phyloP scores from a whole-genome alignment of 2,329 filamentous ascomycete genomes.

The Aspergillaceae sp. region DNA sequence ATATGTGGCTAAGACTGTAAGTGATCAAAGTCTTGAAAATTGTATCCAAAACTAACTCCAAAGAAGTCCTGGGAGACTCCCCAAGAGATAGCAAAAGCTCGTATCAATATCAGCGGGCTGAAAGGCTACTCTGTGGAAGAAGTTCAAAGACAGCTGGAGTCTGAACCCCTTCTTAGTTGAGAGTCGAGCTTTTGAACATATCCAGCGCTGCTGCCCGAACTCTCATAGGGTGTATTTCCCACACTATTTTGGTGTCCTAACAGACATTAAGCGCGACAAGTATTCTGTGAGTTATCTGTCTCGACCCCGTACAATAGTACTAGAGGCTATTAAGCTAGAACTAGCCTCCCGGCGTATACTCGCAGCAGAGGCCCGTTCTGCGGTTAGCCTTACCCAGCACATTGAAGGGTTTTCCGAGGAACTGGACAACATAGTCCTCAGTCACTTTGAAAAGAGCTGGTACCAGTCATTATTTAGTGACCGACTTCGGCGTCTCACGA shows the following conservation, averaged over 20 bases:
- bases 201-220: constrained; percentile 1
- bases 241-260: constrained; percentile 2
- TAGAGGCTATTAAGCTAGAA: too few relatives aligned
- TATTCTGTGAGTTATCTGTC: too few relatives aligned
- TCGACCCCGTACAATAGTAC: too few relatives aligned
- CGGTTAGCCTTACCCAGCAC: too few relatives aligned
- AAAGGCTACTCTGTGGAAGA: neutral
- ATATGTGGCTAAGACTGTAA: constrained; percentile 4
- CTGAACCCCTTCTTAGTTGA: constrained; percentile 5
- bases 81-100: neutral
- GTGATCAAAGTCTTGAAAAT: neutral
- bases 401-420: too few relatives aligned
- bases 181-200: constrained; percentile 4
- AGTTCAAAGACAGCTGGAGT: constrained; percentile 3
- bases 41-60: neutral
- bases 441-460: too few relatives aligned
- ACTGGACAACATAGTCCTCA: too few relatives aligned
- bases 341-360: too few relatives aligned
- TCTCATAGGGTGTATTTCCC: constrained; percentile 1
- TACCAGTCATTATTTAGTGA: too few relatives aligned
- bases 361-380: too few relatives aligned
- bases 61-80: neutral
- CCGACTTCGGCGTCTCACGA: constrained; percentile 4
- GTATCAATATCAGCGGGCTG: neutral
- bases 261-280: constrained; percentile 2